These are phyloP conservation scores for Canavalia gladiata DNA, from an alignment of 306 rosid genomes.

Conservation along the genomic window DNA sequence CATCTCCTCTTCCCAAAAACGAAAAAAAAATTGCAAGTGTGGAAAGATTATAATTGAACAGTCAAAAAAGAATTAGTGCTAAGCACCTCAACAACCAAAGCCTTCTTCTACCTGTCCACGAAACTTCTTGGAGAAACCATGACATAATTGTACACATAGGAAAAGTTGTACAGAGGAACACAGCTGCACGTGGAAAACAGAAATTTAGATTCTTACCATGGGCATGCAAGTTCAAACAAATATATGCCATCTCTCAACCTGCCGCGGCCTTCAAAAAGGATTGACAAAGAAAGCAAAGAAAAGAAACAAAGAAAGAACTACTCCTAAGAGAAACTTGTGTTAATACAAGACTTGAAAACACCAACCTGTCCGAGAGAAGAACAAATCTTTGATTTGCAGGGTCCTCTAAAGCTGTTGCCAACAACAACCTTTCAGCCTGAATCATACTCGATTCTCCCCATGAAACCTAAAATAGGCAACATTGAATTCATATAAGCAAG, in stretches of 20 bases:
- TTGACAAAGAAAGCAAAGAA: neutral
- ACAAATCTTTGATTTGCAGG: constrained; percentile 95
- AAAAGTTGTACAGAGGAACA: constrained; percentile 94
- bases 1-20: constrained; percentile 37
- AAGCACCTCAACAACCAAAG: constrained; percentile 65
- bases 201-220: constrained; percentile 44
- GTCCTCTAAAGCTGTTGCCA: constrained; percentile 79
- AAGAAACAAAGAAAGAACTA: neutral
- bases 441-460: constrained; percentile 79
- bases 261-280: neutral
- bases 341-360: constrained; percentile 6
- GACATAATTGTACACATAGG: constrained; percentile 79
- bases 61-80: constrained; percentile 57
- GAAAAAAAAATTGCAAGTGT: constrained; percentile 3
- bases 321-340: constrained; percentile 15
- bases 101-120: constrained; percentile 95
- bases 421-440: constrained; percentile 60
- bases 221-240: constrained; percentile 27
- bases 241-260: constrained; percentile 12
- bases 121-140: constrained; percentile 89
- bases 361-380: constrained; percentile 93
- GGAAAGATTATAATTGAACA: constrained; percentile 39
- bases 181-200: constrained; percentile 75
- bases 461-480: constrained; percentile 52
- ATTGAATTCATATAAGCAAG: constrained; percentile 37